Evolutionary conservation across 2,329 filamentous ascomycete species (phyloP).

Genomic region (Cryphonectria carpinicola): DNA sequence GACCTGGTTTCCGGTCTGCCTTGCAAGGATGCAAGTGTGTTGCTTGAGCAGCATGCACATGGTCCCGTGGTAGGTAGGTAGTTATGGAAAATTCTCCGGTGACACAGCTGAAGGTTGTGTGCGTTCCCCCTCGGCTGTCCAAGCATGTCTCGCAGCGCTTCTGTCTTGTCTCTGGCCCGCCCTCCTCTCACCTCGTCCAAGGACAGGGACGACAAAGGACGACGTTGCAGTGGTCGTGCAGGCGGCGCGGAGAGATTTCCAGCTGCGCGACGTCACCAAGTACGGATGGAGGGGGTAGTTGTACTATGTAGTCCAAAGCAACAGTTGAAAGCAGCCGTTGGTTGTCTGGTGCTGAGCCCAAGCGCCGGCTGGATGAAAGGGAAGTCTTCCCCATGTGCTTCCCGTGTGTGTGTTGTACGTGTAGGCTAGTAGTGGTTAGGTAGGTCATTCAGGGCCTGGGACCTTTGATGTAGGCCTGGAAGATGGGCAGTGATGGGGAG

Average conservation of each 20-base stretch:
- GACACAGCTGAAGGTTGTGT: slow-evolving; percentile 22
- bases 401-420: neutral
- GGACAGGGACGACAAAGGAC: slow-evolving; percentile 10
- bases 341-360: neutral
- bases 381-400: neutral
- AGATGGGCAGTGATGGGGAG: neutral
- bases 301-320: slow-evolving; percentile 5
- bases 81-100: slow-evolving; percentile 21
- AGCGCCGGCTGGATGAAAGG: slow-evolving; percentile 3
- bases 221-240: slow-evolving; percentile 17
- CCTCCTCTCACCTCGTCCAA: slow-evolving; percentile 19
- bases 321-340: neutral
- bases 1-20: slow-evolving; percentile 12
- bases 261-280: slow-evolving; percentile 22
- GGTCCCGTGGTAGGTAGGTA: neutral
- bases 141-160: slow-evolving; percentile 15
- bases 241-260: slow-evolving; percentile 17
- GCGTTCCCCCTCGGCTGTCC: slow-evolving; percentile 16
- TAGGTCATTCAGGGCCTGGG: neutral
- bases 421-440: neutral
- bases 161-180: neutral
- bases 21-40: slow-evolving; percentile 3
- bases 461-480: neutral
- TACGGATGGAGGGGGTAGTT: neutral
- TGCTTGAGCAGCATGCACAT: neutral